These are phyloP conservation scores for Wickerhamomyces tratensis DNA, from an alignment of 805 yeast genomes.

Conservation along the genomic window DNA sequence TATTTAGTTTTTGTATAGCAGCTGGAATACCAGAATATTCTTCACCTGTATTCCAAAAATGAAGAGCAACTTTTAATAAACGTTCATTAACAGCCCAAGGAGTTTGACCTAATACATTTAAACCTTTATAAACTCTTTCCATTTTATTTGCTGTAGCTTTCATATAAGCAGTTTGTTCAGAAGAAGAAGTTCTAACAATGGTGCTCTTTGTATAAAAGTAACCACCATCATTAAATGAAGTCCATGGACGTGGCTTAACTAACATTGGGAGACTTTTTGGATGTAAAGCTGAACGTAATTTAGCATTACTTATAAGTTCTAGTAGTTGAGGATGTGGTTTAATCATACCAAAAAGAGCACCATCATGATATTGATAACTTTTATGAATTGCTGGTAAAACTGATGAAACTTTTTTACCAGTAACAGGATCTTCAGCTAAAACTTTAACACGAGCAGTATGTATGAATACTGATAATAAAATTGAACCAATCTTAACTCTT, in stretches of 20 bases:
- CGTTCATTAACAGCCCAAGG: conserved; percentile 86
- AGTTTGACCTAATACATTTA: conserved; percentile 78
- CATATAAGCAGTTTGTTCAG: conserved; percentile 84
- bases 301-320: conserved; percentile 56
- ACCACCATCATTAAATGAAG: conserved; percentile 75
- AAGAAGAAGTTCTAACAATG: conserved; percentile 71
- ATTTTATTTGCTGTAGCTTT: conserved; percentile 74
- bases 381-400: conserved; percentile 88
- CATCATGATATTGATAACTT: conserved; percentile 71
- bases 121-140: conserved; percentile 63
- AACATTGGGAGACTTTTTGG: conserved; percentile 93
- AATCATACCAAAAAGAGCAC: conserved; percentile 74
- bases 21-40: conserved; percentile 66
- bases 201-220: conserved; percentile 54
- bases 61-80: conserved; percentile 57
- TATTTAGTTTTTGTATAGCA: conserved; percentile 31
- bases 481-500: conserved; percentile 72
- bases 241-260: conserved; percentile 86
- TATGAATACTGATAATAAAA: conserved; percentile 62
- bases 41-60: conserved; percentile 84
- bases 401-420: conserved; percentile 57
- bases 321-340: conserved; percentile 65
- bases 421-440: conserved; percentile 70
- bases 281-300: conserved; percentile 53
- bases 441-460: conserved; percentile 80